Evolutionary conservation across 2,329 filamentous ascomycete genomes (phyloP).

Genomic region (Biscogniauxia marginata): DNA sequence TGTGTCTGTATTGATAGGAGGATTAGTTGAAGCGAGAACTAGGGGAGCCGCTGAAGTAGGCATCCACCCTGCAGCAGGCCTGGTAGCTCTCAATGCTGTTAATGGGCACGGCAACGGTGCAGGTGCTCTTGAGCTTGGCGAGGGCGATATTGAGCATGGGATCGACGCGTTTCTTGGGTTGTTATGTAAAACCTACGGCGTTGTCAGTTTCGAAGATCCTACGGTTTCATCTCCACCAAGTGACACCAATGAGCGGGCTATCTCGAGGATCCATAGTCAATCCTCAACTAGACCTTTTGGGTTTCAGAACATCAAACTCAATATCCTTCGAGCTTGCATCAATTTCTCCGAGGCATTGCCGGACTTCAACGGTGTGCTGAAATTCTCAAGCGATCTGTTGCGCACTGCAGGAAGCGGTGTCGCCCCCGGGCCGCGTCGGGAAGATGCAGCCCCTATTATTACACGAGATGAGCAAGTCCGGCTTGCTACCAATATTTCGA

Average conservation of each 20-base stretch:
- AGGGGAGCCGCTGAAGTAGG: constrained; percentile 94
- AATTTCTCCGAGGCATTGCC: constrained; percentile 92
- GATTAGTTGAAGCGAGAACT: constrained; percentile 86
- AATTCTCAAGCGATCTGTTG: constrained; percentile 80
- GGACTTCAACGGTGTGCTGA: constrained; percentile 86
- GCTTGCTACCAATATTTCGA: constrained; percentile 80
- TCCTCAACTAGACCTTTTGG: constrained; percentile 67
- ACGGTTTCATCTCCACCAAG: constrained; percentile 24
- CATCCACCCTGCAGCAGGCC: constrained; percentile 86
- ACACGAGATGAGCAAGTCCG: constrained; percentile 80
- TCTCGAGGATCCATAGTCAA: constrained; percentile 60
- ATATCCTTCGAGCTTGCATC: constrained; percentile 85
- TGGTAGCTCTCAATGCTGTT: constrained; percentile 67
- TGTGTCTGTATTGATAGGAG: constrained; percentile 76
- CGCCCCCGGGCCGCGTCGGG: constrained; percentile 67
- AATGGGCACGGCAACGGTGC: constrained; percentile 50
- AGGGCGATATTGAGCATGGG: constrained; percentile 64
- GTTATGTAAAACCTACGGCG: constrained; percentile 62
- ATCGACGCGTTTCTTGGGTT: constrained; percentile 63
- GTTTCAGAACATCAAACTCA: constrained; percentile 76
- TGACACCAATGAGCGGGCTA: constrained; percentile 52
- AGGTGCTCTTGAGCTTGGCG: constrained; percentile 59
- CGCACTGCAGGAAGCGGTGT: constrained; percentile 78
- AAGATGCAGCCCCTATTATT: constrained; percentile 69
- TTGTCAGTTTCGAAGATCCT: constrained; percentile 51